A percentile compares a stretch with the other conserved stretches of the same genome.
phyloP scores from a whole-genome alignment of 805 yeast species.

The Metschnikowia baotianmanensis region DNA sequence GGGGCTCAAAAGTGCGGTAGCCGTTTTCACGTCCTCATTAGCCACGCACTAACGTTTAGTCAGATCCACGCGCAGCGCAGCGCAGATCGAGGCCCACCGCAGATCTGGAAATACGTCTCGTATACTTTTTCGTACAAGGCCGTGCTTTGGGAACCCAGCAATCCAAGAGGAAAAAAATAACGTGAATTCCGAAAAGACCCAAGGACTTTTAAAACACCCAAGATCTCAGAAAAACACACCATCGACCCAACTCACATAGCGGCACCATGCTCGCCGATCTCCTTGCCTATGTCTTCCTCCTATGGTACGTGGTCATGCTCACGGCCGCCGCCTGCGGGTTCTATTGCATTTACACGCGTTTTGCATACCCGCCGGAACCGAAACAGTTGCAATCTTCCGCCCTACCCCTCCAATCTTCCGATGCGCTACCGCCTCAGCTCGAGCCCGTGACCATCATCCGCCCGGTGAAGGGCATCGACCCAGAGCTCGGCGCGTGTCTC shows the following conservation, averaged over 20 bases:
- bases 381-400: neutral
- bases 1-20: too few relatives aligned
- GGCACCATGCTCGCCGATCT: conserved; percentile 3
- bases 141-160: too few relatives aligned
- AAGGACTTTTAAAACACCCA: too few relatives aligned
- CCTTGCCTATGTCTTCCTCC: conserved; percentile 22
- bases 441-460: conserved; percentile 69
- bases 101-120: too few relatives aligned
- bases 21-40: too few relatives aligned
- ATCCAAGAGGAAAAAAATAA: too few relatives aligned
- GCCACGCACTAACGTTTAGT: too few relatives aligned
- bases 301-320: conserved; percentile 42
- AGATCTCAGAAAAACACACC: too few relatives aligned
- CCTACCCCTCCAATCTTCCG: neutral
- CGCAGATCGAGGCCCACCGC: too few relatives aligned
- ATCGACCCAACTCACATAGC: neutral
- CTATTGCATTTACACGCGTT: conserved; percentile 34
- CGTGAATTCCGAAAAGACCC: too few relatives aligned
- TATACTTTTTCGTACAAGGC: too few relatives aligned
- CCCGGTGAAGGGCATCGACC: conserved; percentile 83
- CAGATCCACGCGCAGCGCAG: too few relatives aligned
- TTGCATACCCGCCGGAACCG: conserved; percentile 24
- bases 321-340: conserved; percentile 40
- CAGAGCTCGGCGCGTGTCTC: conserved; percentile 67
- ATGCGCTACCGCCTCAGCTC: neutral